Evolutionary conservation across 1,284 basidiomycete species (phyloP).

Genomic region (Serendipita sp.): DNA sequence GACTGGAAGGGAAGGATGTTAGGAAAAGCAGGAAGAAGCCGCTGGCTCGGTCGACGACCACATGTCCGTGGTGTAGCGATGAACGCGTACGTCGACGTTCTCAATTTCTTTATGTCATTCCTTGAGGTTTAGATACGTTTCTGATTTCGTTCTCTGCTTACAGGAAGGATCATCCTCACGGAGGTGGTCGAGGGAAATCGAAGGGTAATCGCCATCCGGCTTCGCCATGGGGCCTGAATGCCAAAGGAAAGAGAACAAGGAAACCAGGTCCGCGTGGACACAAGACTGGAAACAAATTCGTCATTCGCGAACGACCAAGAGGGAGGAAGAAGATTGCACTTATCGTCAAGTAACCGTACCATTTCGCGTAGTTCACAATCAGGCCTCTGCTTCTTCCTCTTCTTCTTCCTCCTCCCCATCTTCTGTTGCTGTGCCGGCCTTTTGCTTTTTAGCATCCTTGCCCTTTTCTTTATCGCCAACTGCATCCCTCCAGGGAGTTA

Average conservation of each 20-base stretch:
- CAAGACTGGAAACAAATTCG: conserved; percentile 90
- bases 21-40: conserved; percentile 82
- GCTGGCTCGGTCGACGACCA: conserved; percentile 83
- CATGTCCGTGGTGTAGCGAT: conserved; percentile 93
- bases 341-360: not conserved
- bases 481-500: conserved; percentile 55
- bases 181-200: conserved; percentile 94
- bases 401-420: conserved; percentile 26
- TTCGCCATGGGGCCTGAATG: conserved; percentile 82
- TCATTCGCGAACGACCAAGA: conserved; percentile 75
- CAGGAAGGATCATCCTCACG: conserved; percentile 88
- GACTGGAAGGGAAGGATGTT: conserved; percentile 75
- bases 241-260: conserved; percentile 85
- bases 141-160: conserved; percentile 9
- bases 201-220: conserved; percentile 91
- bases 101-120: not conserved
- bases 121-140: not conserved
- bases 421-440: conserved; percentile 30
- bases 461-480: conserved; percentile 43
- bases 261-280: conserved; percentile 76
- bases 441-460: conserved; percentile 22
- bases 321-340: conserved; percentile 53
- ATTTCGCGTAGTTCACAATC: conserved; percentile 17
- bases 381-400: conserved; percentile 25
- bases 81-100: conserved; percentile 61